Evolutionary conservation across 495 filamentous ascomycete genomes (phyloP), one percentile per base, ranked within the genome.

Genomic region (Polyplosphaeria fusca): DNA sequence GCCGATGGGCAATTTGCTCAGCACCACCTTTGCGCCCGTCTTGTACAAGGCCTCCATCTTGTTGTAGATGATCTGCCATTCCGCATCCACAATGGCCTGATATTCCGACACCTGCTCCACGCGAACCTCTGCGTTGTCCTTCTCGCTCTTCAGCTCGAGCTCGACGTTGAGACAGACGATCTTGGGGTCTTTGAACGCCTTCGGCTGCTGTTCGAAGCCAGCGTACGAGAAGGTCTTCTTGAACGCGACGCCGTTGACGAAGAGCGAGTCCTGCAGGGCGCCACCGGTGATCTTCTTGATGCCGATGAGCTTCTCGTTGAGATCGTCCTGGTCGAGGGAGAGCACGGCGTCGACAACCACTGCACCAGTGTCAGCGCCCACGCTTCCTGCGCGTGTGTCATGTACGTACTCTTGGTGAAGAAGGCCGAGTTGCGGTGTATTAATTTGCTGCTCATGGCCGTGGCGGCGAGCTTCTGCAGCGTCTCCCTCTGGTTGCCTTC

Each of bases 161-260:
- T 98, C 93, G 52, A 98, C 93, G 71, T 96, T 98, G 60, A 98
- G 77, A 74, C 91, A 96, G 48, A 96, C 86, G 63, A 98, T 94
- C 73, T 88, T 91, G 42, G 93, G 93, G 74, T 96, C 82, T 66
- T 77, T 84, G 77, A 98, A 96, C 30, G 79, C 86, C 73, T 98
- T 98, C 51, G 93, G 93, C 76, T 98, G 93, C 73, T 98, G 93
- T 74, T 98, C 93, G 74, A 98, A 98, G 64, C 93, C 93, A 65
- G 93, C 93, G 69, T 98, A 98, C 35, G 93, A 90, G 75, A 98
- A 98, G 39, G 93, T 98, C 79, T 98, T 98, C 81, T 98, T 98
- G 79, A 98, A 98, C 30, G 93, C 91, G 41, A 98, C 93, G 69
- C 93, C 93, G 71, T 98, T 91, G 63, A 98, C 86, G 75, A 96